A percentile compares a stretch with the other conserved stretches of the same genome.
phyloP scores from a whole-genome alignment of 148 eudicot genomes.

The Rhododendron simsii region DNA sequence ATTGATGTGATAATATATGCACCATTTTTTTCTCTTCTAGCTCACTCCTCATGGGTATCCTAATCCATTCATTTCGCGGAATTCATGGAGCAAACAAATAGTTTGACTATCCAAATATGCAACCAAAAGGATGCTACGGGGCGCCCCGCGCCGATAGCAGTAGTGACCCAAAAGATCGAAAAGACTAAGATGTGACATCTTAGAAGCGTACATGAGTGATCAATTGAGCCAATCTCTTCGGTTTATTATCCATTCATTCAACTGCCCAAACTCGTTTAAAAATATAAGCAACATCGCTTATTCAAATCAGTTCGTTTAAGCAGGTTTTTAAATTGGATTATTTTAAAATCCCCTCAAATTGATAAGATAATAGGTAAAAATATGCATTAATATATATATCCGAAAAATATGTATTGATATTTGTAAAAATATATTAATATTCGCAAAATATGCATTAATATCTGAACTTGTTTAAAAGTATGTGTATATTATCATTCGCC shows the following conservation, averaged over 20 bases:
- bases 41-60: neutral
- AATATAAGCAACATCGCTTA: neutral
- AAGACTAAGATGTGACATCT: neutral
- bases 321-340: neutral
- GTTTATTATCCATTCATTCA: neutral
- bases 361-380: too few relatives aligned
- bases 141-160: neutral
- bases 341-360: too few relatives aligned
- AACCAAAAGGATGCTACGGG: neutral
- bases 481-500: too few relatives aligned
- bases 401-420: too few relatives aligned
- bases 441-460: too few relatives aligned
- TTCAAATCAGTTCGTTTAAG: neutral
- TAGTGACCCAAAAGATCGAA: neutral
- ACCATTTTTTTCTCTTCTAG: neutral
- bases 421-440: too few relatives aligned
- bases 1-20: neutral
- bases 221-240: neutral
- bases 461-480: too few relatives aligned
- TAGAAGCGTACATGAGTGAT: neutral
- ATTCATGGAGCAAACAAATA: neutral
- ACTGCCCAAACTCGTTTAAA: neutral
- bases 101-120: neutral
- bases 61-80: neutral
- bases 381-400: too few relatives aligned